Evolutionary conservation across 805 yeast genomes (phyloP).

Genomic region (Barnettozyma sp.): DNA sequence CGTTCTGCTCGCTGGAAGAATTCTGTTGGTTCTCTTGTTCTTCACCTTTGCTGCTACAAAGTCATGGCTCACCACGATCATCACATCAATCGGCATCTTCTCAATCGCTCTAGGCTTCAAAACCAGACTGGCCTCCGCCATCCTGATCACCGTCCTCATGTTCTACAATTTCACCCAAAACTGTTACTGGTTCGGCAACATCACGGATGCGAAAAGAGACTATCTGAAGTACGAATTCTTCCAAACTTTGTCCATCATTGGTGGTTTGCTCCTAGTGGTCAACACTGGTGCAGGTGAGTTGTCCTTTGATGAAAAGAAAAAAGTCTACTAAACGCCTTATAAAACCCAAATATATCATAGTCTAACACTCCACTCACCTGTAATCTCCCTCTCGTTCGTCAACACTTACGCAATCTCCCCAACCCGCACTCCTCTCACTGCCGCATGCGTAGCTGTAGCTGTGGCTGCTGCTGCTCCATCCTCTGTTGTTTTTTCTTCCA

Average conservation of each 20-base stretch:
- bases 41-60: constrained; percentile 76
- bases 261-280: constrained; percentile 84
- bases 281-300: constrained; percentile 96
- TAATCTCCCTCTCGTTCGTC: too few relatives aligned
- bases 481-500: too few relatives aligned
- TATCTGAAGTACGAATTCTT: constrained; percentile 86
- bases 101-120: constrained; percentile 89
- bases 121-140: constrained; percentile 79
- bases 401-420: too few relatives aligned
- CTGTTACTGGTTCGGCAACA: constrained; percentile 75
- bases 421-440: too few relatives aligned
- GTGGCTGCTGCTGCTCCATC: too few relatives aligned
- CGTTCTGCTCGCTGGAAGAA: constrained; percentile 80
- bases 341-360: not conserved
- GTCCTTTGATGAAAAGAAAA: constrained; percentile 92
- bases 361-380: too few relatives aligned
- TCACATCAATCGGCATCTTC: constrained; percentile 64
- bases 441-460: too few relatives aligned
- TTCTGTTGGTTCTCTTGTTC: constrained; percentile 77
- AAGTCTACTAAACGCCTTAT: constrained; percentile 53
- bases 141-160: constrained; percentile 59
- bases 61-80: constrained; percentile 57
- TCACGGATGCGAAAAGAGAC: constrained; percentile 72
- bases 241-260: constrained; percentile 91
- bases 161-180: constrained; percentile 73